Base-by-base conservation (phyloP, 768 basidiomycete genomes). In the Boletus eberwhitei region DNA sequence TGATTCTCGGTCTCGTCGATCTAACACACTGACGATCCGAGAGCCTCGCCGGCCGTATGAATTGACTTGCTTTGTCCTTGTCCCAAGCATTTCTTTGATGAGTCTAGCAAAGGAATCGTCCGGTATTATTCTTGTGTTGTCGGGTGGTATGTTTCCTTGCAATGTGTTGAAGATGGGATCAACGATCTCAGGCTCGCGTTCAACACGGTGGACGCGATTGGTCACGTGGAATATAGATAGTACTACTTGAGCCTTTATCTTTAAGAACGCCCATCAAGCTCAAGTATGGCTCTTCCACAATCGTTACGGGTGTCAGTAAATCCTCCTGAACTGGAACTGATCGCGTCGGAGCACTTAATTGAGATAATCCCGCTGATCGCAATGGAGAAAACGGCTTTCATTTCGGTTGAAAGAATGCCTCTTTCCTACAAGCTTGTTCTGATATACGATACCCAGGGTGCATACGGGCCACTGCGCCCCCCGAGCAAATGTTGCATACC, bases 331-430 rank as follows among this genome's bases (percentile, higher is more conserved):
- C 82, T 96, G 26, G 93, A 95, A 61, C 84, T 95, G 50, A 82
- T 96, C 51, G 90, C 94, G 1, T 90, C 82, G 19, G 88, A 97
- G 62, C 81, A 92, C 55, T 76, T 87, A 36, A 78, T 98, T 42
- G 90, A 93, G 59, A 90, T 97, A 54, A 79, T 94, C 2, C 94
- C 94, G 1, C 75, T 93, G 26, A 90, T 97, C 58, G 77, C 88
- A 8, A 95, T 96, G 91, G 91, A 93, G 64, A 83, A 80, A 59
- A 93, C 93, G 24, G 86, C 93, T 31, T 88, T 98, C 66, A 90
- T 98, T 58, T 92, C 93, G 71, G 94, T 69, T 52, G 47, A 90
- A 78, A 61, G 63, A 58, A 53, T 54, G 50, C 42, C 40, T 56
- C 26, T 53, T 59, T 56, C 35, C 22, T 45, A 43, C 50, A 35